These are phyloP conservation scores for Cryptococcus jaspeensis DNA, from an alignment of 1,284 basidiomycete species.

Conservation along the genomic window DNA sequence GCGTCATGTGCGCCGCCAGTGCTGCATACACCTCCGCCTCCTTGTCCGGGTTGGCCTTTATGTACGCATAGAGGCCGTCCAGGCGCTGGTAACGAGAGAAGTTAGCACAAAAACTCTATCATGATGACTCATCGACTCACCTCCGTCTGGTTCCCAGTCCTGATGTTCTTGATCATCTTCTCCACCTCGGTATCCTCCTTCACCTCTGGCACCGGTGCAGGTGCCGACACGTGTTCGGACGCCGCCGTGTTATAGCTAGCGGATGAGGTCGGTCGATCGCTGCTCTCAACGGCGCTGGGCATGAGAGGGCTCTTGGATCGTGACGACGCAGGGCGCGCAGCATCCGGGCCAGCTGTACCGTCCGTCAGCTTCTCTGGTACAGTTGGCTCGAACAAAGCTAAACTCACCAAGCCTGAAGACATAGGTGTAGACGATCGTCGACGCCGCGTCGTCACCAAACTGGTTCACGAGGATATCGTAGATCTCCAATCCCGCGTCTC, in stretches of 20 bases:
- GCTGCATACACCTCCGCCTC: slow-evolving; percentile 71
- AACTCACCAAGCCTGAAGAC: slow-evolving; percentile 64
- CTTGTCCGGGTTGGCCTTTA: slow-evolving; percentile 89
- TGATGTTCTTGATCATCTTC: slow-evolving; percentile 22
- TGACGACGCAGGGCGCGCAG: slow-evolving; percentile 72
- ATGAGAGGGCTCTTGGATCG: slow-evolving; percentile 44
- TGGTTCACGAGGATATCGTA: slow-evolving; percentile 46
- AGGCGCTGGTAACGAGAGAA: slow-evolving; percentile 84
- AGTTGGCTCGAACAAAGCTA: not conserved
- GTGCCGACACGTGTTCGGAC: not conserved
- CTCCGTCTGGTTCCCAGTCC: slow-evolving; percentile 23
- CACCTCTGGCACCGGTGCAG: slow-evolving; percentile 1
- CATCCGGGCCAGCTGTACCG: slow-evolving; percentile 66
- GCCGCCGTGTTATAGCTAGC: slow-evolving; percentile 6
- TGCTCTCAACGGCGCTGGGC: slow-evolving; percentile 59
- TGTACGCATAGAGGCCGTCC: slow-evolving; percentile 90
- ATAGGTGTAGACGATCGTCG: slow-evolving; percentile 53
- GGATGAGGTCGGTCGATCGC: slow-evolving; percentile 26
- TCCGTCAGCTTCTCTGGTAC: not conserved
- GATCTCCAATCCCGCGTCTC: slow-evolving; percentile 40
- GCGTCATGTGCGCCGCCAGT: slow-evolving; percentile 33
- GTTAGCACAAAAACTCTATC: slow-evolving; percentile 35
- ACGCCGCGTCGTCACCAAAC: slow-evolving; percentile 51
- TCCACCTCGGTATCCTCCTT: slow-evolving; percentile 25
- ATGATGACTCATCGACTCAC: slow-evolving; percentile 47